Conservation (phyloP, 2,329 filamentous ascomycete species). For the Calycina marina region DNA sequence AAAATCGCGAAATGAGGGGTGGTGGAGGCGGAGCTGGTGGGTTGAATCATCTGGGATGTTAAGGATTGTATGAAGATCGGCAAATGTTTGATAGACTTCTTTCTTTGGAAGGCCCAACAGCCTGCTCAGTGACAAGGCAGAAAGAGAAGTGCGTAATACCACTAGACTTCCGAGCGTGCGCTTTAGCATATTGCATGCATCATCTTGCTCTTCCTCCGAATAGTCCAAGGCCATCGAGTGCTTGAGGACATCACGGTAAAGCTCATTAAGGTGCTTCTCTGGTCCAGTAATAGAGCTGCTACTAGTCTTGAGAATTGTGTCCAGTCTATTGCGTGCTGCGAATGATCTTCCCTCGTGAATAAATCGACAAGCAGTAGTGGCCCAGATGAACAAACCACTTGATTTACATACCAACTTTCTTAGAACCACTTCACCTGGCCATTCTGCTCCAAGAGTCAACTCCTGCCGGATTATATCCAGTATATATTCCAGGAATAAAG, state of each 20-base stretch:
- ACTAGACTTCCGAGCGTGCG: constrained; percentile 6
- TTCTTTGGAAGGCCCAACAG: constrained; percentile 1
- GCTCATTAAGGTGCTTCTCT: constrained; percentile 5
- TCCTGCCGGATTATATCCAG: constrained; percentile 6
- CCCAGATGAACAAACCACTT: constrained; percentile 17
- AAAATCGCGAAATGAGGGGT: constrained; percentile 22
- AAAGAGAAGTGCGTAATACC: constrained; percentile 4
- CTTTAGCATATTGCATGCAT: constrained; percentile 3
- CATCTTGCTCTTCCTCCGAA: constrained; percentile 4
- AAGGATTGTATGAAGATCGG: constrained; percentile 5
- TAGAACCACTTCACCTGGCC: constrained; percentile 11
- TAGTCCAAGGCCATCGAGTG: constrained; percentile 4
- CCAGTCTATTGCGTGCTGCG: not conserved
- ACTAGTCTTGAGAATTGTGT: constrained; percentile 3
- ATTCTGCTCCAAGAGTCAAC: constrained; percentile 3
- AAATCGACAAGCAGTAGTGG: constrained; percentile 13
- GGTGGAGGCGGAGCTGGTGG: constrained; percentile 10
- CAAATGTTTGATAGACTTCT: constrained; percentile 1
- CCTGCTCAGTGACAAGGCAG: constrained; percentile 3
- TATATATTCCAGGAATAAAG: constrained; percentile 3
- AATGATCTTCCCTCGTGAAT: constrained; percentile 6
- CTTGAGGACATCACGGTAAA: constrained; percentile 6
- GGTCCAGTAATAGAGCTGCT: constrained; percentile 1
- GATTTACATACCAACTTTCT: constrained; percentile 10
- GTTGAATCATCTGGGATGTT: constrained; percentile 5